Evolutionary conservation across 805 yeast species (phyloP).

Genomic region (Zygosaccharomyces gambellarensis): DNA sequence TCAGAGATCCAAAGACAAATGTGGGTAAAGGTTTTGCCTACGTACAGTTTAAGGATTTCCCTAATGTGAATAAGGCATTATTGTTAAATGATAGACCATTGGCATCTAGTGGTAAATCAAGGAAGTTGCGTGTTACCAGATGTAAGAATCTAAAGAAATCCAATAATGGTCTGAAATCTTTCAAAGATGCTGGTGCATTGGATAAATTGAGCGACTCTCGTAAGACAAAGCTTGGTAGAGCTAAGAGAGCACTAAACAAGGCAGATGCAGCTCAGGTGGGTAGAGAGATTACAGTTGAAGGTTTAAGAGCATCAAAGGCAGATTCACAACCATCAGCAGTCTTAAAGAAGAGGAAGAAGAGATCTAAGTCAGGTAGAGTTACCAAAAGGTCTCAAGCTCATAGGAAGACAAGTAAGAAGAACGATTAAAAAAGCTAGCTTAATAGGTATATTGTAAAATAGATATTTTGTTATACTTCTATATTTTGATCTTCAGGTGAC

Average conservation of each 20-base stretch:
- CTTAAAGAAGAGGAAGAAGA: conserved; percentile 48
- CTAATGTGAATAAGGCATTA: conserved; percentile 76
- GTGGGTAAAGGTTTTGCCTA: conserved; percentile 97
- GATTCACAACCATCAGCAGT: conserved; percentile 50
- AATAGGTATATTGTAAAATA: neutral
- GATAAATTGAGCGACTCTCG: conserved; percentile 54
- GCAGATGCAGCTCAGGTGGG: conserved; percentile 74
- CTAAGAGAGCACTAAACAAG: conserved; percentile 66
- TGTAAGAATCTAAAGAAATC: conserved; percentile 44
- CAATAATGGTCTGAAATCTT: conserved; percentile 25
- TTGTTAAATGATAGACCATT: conserved; percentile 66
- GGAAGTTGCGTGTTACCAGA: conserved; percentile 75
- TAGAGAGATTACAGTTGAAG: conserved; percentile 54
- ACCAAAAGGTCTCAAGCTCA: conserved; percentile 43
- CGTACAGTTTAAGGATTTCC: conserved; percentile 75
- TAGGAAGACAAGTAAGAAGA: conserved; percentile 24
- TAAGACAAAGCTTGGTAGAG: conserved; percentile 76
- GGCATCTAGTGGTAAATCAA: conserved; percentile 30
- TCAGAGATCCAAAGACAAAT: conserved; percentile 89
- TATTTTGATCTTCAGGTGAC: neutral
- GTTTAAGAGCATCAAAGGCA: conserved; percentile 72
- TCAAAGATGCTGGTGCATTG: conserved; percentile 22
- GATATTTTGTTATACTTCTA: neutral
- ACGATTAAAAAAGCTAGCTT: neutral
- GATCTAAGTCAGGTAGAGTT: conserved; percentile 45